These are phyloP conservation scores for Kwoniella dendrophila DNA, from an alignment of 768 basidiomycete genomes.

Conservation along the genomic window DNA sequence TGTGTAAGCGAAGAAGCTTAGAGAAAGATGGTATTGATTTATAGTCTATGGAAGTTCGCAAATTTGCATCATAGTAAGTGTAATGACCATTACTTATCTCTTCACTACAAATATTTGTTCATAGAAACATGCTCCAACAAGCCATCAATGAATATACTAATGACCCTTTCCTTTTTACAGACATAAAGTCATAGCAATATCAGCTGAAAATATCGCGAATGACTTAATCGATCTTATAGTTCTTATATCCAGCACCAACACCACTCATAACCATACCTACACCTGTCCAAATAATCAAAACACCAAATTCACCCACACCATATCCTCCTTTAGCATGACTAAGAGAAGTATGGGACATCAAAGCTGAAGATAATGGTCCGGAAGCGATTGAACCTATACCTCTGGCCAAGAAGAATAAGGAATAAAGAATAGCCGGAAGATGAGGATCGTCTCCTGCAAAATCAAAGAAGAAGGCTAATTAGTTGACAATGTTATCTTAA, in stretches of 20 bases:
- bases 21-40: too few species aligned
- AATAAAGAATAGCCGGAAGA: constrained; percentile 32
- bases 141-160: too few species aligned
- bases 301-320: constrained; percentile 33
- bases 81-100: too few species aligned
- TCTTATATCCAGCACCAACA: constrained; percentile 36
- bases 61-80: too few species aligned
- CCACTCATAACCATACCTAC: constrained; percentile 28
- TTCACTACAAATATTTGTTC: too few species aligned
- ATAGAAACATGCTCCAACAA: too few species aligned
- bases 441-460: constrained; percentile 30
- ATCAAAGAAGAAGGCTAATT: neutral
- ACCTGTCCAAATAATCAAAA: constrained; percentile 35
- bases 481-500: too few species aligned
- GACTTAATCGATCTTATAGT: constrained; percentile 32
- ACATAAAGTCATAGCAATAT: too few species aligned
- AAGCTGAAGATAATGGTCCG: constrained; percentile 30
- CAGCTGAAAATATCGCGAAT: too few species aligned
- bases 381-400: constrained; percentile 33
- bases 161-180: too few species aligned
- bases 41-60: too few species aligned
- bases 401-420: constrained; percentile 36
- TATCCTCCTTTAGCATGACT: constrained; percentile 30
- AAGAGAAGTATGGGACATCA: constrained; percentile 15
- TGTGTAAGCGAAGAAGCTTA: too few species aligned